Evolutionary conservation across 1,284 basidiomycete genomes (phyloP).

Genomic region (Bondarzewia mesenterica): DNA sequence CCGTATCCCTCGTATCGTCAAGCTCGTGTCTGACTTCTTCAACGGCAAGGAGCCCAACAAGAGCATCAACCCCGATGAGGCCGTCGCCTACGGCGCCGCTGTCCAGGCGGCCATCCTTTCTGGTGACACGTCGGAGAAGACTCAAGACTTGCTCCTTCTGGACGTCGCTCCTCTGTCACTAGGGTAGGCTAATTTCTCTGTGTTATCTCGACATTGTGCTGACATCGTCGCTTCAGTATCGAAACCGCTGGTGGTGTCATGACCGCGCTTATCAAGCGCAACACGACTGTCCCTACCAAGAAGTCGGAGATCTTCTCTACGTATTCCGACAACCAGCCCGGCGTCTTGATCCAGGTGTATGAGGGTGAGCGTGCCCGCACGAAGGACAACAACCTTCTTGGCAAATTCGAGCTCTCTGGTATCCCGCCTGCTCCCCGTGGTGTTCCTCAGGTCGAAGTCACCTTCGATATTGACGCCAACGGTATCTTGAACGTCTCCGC

Average conservation of each 20-base stretch:
- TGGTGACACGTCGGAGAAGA: slow-evolving; percentile 97
- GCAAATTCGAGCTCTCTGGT: slow-evolving; percentile 97
- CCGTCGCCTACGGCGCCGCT: slow-evolving; percentile 98
- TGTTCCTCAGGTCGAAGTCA: slow-evolving; percentile 97
- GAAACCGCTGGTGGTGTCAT: slow-evolving; percentile 99
- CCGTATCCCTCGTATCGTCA: slow-evolving; percentile 97
- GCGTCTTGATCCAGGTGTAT: slow-evolving; percentile 97
- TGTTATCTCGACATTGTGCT: neutral
- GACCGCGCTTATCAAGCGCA: slow-evolving; percentile 95
- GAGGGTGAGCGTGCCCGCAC: slow-evolving; percentile 99
- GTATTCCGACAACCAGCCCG: slow-evolving; percentile 98
- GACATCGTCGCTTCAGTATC: slow-evolving; percentile 44
- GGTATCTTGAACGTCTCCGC: slow-evolving; percentile 97
- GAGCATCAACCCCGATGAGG: slow-evolving; percentile 99
- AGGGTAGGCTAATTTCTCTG: slow-evolving; percentile 33
- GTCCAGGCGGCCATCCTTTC: slow-evolving; percentile 98
- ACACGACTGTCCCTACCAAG: slow-evolving; percentile 98
- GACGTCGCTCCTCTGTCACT: slow-evolving; percentile 95
- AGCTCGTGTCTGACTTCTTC: slow-evolving; percentile 98
- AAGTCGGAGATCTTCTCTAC: slow-evolving; percentile 99
- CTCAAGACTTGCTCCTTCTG: slow-evolving; percentile 92
- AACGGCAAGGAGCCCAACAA: slow-evolving; percentile 95
- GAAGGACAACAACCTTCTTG: slow-evolving; percentile 99
- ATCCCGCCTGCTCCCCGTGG: slow-evolving; percentile 98
- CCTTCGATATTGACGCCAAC: slow-evolving; percentile 98